Evolutionary conservation across 2,329 filamentous ascomycete genomes (phyloP).

Genomic region (Metarhizium sp.): DNA sequence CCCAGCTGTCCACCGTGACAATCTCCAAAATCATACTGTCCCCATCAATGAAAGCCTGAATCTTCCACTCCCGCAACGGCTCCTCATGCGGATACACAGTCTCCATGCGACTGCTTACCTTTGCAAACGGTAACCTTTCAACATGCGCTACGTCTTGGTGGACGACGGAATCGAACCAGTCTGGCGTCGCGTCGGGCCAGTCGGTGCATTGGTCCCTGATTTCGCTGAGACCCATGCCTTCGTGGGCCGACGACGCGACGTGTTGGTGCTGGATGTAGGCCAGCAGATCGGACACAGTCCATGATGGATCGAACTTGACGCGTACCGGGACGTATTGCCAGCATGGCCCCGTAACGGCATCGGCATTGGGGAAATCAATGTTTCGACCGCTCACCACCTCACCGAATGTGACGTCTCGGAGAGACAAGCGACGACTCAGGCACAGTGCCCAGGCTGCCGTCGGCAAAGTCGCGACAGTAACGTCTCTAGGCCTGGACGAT

Average conservation of each 20-base stretch:
- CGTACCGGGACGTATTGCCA: conserved; percentile 60
- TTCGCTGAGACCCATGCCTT: conserved; percentile 44
- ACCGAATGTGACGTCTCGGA: conserved; percentile 53
- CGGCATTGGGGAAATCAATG: conserved; percentile 43
- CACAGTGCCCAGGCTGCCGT: conserved; percentile 58
- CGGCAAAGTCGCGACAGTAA: conserved; percentile 56
- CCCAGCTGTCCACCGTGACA: conserved; percentile 50
- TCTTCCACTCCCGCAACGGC: conserved; percentile 47
- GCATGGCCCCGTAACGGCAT: conserved; percentile 53
- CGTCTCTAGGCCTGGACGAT: conserved; percentile 37
- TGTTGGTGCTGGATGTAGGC: conserved; percentile 47
- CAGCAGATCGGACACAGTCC: conserved; percentile 44
- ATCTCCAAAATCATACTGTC: conserved; percentile 46
- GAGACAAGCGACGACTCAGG: conserved; percentile 42
- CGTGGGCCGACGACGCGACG: conserved; percentile 44
- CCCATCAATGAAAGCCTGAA: conserved; percentile 48
- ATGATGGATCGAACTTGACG: conserved; percentile 40
- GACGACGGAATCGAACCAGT: conserved; percentile 46
- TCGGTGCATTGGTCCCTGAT: conserved; percentile 38
- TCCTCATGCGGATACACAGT: conserved; percentile 51
- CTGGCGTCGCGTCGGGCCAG: conserved; percentile 24
- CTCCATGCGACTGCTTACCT: conserved; percentile 36
- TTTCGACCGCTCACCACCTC: conserved; percentile 58
- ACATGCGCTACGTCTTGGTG: conserved; percentile 54
- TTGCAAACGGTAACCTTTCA: conserved; percentile 38